Evolutionary conservation across 192 early-diverging fungal species (phyloP).

Genomic region (Oehlia diaphana): DNA sequence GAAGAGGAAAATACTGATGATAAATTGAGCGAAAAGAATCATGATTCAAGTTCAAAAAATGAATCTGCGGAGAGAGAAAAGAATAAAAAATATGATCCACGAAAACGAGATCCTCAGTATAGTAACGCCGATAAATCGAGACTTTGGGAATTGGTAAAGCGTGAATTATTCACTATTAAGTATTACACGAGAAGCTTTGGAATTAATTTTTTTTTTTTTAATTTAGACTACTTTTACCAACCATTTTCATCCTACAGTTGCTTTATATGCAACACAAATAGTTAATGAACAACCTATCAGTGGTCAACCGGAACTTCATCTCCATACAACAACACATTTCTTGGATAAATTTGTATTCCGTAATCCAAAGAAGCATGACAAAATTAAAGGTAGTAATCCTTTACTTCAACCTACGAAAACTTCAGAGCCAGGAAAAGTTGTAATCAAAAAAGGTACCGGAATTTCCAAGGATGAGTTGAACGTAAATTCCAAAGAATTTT

Average conservation of each 20-base stretch:
- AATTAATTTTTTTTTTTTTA: constrained; percentile 1
- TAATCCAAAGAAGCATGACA: constrained; percentile 80
- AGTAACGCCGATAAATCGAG: constrained; percentile 79
- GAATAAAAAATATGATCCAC: constrained; percentile 66
- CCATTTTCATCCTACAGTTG: constrained; percentile 93
- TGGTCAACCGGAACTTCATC: constrained; percentile 76
- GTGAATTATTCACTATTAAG: neutral
- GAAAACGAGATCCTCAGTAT: constrained; percentile 86
- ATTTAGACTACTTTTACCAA: constrained; percentile 59
- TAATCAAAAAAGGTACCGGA: constrained; percentile 67
- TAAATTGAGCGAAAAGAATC: constrained; percentile 52
- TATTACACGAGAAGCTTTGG: neutral
- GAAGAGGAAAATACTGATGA: constrained; percentile 64
- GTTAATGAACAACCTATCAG: constrained; percentile 68
- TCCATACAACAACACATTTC: constrained; percentile 90
- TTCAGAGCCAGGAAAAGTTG: constrained; percentile 52
- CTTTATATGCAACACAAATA: constrained; percentile 76
- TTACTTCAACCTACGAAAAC: constrained; percentile 68
- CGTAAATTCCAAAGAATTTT: constrained; percentile 67
- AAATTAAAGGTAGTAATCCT: constrained; percentile 53
- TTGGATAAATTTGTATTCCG: constrained; percentile 95
- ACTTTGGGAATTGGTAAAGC: constrained; percentile 85
- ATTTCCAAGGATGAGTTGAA: constrained; percentile 50
- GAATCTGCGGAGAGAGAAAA: too few relatives aligned
- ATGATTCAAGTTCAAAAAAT: constrained; percentile 32